phyloP scores from a whole-genome alignment of 805 yeast genomes.

The Maudiozyma turicensis region DNA sequence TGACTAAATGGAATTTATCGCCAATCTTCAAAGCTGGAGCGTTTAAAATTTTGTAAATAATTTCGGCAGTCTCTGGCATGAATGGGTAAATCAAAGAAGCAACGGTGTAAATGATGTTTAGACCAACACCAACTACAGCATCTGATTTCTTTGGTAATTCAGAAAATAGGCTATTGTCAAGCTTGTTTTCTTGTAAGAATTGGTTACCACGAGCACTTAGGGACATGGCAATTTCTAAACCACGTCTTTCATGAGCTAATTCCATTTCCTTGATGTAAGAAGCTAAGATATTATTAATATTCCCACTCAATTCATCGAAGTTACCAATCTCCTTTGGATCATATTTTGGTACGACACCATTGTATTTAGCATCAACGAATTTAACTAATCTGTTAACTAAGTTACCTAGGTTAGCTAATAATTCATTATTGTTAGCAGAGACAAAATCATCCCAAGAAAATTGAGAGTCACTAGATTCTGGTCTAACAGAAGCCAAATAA shows the following conservation, averaged over 20 bases:
- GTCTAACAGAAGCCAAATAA: constrained; percentile 82
- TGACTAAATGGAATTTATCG: constrained; percentile 56
- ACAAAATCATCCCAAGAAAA: constrained; percentile 96
- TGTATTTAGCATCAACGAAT: constrained; percentile 80
- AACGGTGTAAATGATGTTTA: constrained; percentile 77
- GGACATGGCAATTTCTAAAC: constrained; percentile 84
- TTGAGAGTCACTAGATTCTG: constrained; percentile 90
- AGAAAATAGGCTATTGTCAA: constrained; percentile 75
- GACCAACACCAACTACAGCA: constrained; percentile 84
- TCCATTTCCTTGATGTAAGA: constrained; percentile 67
- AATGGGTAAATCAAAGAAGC: constrained; percentile 74
- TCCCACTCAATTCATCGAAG: constrained; percentile 38
- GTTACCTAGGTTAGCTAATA: constrained; percentile 92
- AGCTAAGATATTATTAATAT: constrained; percentile 51
- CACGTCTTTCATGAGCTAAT: constrained; percentile 69
- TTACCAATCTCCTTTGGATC: constrained; percentile 39
- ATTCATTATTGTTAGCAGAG: constrained; percentile 81
- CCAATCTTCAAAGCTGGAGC: constrained; percentile 72
- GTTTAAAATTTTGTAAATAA: constrained; percentile 68
- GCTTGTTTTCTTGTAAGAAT: constrained; percentile 89
- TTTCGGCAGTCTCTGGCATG: constrained; percentile 73
- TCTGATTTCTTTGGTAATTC: constrained; percentile 72
- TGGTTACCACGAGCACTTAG: constrained; percentile 89
- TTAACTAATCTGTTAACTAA: constrained; percentile 88
- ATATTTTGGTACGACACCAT: constrained; percentile 74